phyloP scores from a whole-genome alignment of 495 filamentous ascomycete species.

The Penicillium simplicissimum region DNA sequence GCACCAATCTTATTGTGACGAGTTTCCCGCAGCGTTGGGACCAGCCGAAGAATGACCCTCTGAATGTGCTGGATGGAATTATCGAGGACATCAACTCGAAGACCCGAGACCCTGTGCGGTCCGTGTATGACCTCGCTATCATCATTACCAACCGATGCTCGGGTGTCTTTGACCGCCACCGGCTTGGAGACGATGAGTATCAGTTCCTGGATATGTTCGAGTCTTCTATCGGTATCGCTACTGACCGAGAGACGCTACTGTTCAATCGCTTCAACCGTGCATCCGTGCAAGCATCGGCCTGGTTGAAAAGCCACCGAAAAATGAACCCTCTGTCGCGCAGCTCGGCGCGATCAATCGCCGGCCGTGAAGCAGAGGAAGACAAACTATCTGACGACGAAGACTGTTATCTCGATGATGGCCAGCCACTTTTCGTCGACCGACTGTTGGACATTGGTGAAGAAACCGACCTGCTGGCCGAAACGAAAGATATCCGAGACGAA shows the following conservation, averaged over 20 bases:
- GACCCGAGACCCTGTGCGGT: conserved; percentile 61
- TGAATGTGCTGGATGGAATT: conserved; percentile 65
- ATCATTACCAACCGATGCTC: conserved; percentile 66
- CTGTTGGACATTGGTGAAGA: conserved; percentile 69
- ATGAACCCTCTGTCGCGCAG: conserved; percentile 45
- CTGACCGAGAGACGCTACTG: conserved; percentile 62
- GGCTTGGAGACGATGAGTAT: conserved; percentile 61
- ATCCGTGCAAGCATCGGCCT: conserved; percentile 59
- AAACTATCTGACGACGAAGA: conserved; percentile 17
- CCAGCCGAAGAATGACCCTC: conserved; percentile 65
- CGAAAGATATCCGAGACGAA: conserved; percentile 73
- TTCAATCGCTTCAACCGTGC: conserved; percentile 65
- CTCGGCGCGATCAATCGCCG: conserved; percentile 8
- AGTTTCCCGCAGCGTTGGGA: conserved; percentile 71
- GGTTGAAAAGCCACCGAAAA: conserved; percentile 61
- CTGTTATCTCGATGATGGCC: conserved; percentile 28
- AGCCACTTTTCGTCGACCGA: conserved; percentile 60
- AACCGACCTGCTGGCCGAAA: conserved; percentile 63
- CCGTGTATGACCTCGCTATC: conserved; percentile 64
- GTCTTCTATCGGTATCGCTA: conserved; percentile 62
- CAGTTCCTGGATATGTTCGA: conserved; percentile 77
- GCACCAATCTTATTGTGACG: conserved; percentile 65
- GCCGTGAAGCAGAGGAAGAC: conserved; percentile 10
- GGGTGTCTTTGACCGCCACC: conserved; percentile 65
- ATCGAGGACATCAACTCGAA: conserved; percentile 71